phyloP scores from a whole-genome alignment of 2,329 filamentous ascomycete species.

The Anisogramma anomala region DNA sequence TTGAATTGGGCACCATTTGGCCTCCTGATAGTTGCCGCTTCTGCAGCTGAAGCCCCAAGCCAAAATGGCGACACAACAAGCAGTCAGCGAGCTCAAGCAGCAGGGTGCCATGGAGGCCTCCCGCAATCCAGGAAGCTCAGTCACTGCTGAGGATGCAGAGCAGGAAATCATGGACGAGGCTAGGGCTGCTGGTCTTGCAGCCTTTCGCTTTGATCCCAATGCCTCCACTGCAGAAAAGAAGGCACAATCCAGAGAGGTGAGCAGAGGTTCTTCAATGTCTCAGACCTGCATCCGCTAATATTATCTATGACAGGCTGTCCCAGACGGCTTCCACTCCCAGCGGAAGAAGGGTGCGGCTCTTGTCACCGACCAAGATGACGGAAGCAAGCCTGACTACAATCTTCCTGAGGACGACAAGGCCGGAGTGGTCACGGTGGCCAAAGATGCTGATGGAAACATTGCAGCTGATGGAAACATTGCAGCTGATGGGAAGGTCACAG shows the following conservation, averaged over 20 bases:
- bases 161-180: constrained; percentile 65
- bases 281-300: neutral
- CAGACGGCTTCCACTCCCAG: constrained; percentile 51
- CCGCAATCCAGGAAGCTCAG: constrained; percentile 53
- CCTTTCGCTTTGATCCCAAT: constrained; percentile 79
- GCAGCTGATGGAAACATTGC: constrained; percentile 39
- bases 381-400: constrained; percentile 57
- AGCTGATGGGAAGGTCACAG: too few relatives aligned
- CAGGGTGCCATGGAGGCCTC: constrained; percentile 72
- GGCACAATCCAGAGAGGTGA: constrained; percentile 64
- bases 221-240: constrained; percentile 75
- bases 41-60: constrained; percentile 7
- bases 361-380: constrained; percentile 69
- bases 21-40: constrained; percentile 2
- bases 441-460: constrained; percentile 36
- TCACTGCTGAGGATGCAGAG: constrained; percentile 62
- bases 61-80: constrained; percentile 23
- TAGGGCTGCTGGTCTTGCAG: constrained; percentile 63
- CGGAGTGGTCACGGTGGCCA: constrained; percentile 48
- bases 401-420: constrained; percentile 64
- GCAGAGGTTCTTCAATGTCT: constrained; percentile 22
- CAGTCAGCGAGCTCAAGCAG: constrained; percentile 58
- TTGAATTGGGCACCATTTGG: constrained; percentile 6
- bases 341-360: constrained; percentile 56
- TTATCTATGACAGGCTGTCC: constrained; percentile 38